Evolutionary conservation across 2,329 filamentous ascomycete genomes (phyloP).

Genomic region (Colletotrichum gigasporum): DNA sequence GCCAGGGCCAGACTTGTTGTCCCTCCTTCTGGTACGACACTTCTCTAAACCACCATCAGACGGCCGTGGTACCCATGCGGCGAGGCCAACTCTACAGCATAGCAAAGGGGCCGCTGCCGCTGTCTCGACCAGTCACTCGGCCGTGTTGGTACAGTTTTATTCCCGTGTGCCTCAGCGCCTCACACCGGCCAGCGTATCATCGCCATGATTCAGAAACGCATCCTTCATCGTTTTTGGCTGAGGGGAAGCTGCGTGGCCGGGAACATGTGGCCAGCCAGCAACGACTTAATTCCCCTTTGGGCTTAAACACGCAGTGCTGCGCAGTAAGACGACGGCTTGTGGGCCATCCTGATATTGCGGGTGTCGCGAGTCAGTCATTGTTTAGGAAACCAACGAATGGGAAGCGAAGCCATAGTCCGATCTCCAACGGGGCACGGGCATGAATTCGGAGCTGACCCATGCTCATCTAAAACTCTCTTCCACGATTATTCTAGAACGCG

Average conservation of each 20-base stretch:
- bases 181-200: slow-evolving; percentile 24
- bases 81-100: not conserved
- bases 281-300: not conserved
- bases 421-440: not conserved
- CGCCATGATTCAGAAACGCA: slow-evolving; percentile 1
- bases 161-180: too few relatives aligned
- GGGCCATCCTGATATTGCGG: not conserved
- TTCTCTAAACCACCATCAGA: not conserved
- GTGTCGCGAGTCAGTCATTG: not conserved
- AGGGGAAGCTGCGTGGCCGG: not conserved
- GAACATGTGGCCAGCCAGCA: not conserved
- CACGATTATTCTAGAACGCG: slow-evolving; percentile 19
- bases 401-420: not conserved
- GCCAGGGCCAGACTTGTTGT: not conserved
- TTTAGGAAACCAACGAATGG: slow-evolving; percentile 19
- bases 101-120: too few relatives aligned
- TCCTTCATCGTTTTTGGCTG: not conserved
- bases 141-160: too few relatives aligned
- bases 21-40: too few relatives aligned
- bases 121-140: too few relatives aligned
- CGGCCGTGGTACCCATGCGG: not conserved
- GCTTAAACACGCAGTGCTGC: too few relatives aligned
- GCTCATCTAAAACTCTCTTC: slow-evolving; percentile 15
- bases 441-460: slow-evolving; percentile 4
- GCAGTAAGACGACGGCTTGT: not conserved